A percentile compares a stretch with the other conserved stretches of the same genome.
Conservation (phyloP, 2,329 filamentous ascomycete species). For the Xylaria sp. region DNA sequence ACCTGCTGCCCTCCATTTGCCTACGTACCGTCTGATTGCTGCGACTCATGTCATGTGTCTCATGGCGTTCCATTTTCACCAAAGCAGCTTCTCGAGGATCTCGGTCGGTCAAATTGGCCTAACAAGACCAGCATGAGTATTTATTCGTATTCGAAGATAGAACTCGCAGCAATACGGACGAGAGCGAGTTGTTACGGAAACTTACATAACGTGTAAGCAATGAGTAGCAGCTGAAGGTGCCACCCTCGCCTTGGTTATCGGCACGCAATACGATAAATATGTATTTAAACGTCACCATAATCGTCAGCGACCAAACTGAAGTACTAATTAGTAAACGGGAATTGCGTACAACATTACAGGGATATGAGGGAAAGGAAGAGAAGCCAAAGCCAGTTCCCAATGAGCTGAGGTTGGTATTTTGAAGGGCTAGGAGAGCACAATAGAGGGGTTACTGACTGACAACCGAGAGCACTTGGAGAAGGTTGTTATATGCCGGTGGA, state of each 20-base stretch:
- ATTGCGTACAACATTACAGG: neutral
- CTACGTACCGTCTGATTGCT: slow-evolving; percentile 42
- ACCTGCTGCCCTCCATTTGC: slow-evolving; percentile 58
- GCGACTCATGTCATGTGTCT: slow-evolving; percentile 62
- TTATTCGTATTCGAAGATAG: neutral
- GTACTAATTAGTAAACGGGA: neutral
- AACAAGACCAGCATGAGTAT: neutral
- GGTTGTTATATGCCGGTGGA: slow-evolving; percentile 60
- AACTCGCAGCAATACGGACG: neutral
- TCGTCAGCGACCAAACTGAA: slow-evolving; percentile 66
- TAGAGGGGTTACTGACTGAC: slow-evolving; percentile 47
- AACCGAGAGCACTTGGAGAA: slow-evolving; percentile 69
- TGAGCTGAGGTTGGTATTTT: no score
- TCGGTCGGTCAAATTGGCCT: slow-evolving; percentile 63
- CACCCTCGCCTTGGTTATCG: slow-evolving; percentile 74
- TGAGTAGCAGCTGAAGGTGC: slow-evolving; percentile 71
- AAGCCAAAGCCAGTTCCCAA: no score
- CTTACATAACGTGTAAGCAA: slow-evolving; percentile 64
- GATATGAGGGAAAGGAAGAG: neutral
- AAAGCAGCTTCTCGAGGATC: slow-evolving; percentile 63
- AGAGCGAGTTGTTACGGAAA: neutral
- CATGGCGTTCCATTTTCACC: slow-evolving; percentile 63
- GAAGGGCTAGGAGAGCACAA: neutral
- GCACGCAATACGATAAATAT: slow-evolving; percentile 68
- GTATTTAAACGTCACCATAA: slow-evolving; percentile 75